Evolutionary conservation across 2,329 filamentous ascomycete genomes (phyloP).

Genomic region (Blastomyces parvus): DNA sequence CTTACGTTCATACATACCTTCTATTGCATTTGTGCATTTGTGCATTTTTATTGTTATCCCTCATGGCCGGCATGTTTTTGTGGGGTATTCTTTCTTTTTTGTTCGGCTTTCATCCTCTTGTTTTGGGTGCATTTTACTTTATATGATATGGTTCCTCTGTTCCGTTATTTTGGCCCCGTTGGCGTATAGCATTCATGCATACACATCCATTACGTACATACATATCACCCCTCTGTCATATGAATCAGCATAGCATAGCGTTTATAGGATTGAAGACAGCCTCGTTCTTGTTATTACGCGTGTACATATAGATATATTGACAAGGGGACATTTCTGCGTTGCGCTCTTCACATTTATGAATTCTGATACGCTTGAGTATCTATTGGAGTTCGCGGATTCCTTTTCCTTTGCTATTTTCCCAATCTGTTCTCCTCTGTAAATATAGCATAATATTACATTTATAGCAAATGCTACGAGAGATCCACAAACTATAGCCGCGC

Average conservation of each 20-base stretch:
- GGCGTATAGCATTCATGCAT: not conserved
- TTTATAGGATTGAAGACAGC: not conserved
- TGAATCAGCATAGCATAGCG: not conserved
- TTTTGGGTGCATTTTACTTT: not conserved
- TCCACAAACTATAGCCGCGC: no score
- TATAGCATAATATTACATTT: no score
- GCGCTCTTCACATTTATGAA: not conserved
- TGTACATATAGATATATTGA: not conserved
- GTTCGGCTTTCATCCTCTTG: not conserved
- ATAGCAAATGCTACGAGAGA: no score
- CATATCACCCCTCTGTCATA: not conserved
- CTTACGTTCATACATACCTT: slow-evolving; percentile 1
- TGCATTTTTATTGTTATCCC: slow-evolving; percentile 3
- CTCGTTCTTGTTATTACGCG: not conserved
- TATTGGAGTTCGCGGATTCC: not conserved
- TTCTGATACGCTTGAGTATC: not conserved
- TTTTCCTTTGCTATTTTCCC: not conserved
- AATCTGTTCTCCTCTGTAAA: no score
- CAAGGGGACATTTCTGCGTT: not conserved
- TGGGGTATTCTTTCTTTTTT: not conserved
- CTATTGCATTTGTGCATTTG: slow-evolving; percentile 4
- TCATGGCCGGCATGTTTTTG: not conserved
- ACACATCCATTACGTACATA: not conserved
- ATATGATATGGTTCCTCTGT: not conserved
- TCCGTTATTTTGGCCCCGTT: not conserved